Base-by-base conservation (phyloP, 2,329 filamentous ascomycete genomes). In the Cordyceps fumosorosea region DNA sequence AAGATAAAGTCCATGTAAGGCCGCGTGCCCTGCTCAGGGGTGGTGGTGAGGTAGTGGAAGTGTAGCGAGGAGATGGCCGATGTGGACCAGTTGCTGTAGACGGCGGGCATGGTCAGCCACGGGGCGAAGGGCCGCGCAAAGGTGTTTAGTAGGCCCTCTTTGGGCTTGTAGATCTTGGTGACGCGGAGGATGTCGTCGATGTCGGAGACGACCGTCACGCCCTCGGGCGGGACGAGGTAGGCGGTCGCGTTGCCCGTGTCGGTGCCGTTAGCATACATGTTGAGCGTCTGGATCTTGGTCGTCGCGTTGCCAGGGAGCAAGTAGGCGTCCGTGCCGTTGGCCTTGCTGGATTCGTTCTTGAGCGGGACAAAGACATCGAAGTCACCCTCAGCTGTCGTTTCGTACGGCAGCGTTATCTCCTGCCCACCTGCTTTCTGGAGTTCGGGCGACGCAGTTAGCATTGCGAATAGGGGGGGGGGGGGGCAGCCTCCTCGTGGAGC, bases 1-100 rank as follows among this genome's bases (percentile, higher is more conserved):
- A 89, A 92, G 72, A 93, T 91, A 74, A 89, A 88, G 64, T 89
- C 82, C 88, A 91, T 91, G 76, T 93, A 93, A 66, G 87, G 88
- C 48, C 89, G 80, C 0, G 89, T 91, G 5, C 86, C 81, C 72
- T 93, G 89, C 74, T 92, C 89, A 0, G 89, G 89, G 0, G 89
- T 91, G 0, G 89, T 93, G 0, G 89, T 93, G 22, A 93, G 79
- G 75, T 93, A 93, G 75, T 92, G 89, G 77, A 92, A 93, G 72
- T 92, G 89, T 65, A 87, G 79, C 81, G 0, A 84, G 81, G 16
- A 90, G 24, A 48, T 22, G 16, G 40, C 14, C 3, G 80, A 83
- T n/a, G 76, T 75, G 1, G 83, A 86, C 89, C 89, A 92, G 69
- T 91, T 90, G 66, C 86, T 84, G 71, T 91, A 93, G 66, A 92